Evolutionary conservation across 2,329 filamentous ascomycete species (phyloP).

Genomic region (Ceratocystis colombiana): DNA sequence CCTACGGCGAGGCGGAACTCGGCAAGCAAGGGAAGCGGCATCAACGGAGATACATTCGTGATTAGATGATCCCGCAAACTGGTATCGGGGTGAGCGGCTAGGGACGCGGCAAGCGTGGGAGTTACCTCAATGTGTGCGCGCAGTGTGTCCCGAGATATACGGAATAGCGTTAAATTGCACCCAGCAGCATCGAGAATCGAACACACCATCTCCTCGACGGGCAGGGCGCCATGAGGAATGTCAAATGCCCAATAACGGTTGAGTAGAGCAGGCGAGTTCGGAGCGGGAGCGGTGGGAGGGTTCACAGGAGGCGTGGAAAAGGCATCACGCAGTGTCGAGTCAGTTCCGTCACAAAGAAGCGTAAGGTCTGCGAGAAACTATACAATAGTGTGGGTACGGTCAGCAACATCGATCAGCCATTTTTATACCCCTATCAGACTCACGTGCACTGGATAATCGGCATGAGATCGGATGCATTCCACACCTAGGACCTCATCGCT

Average conservation of each 20-base stretch:
- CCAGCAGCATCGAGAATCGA: slow-evolving; percentile 31
- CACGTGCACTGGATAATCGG: slow-evolving; percentile 20
- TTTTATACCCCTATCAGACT: not conserved
- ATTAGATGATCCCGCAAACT: slow-evolving; percentile 26
- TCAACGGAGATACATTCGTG: slow-evolving; percentile 2
- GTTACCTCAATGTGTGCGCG: slow-evolving; percentile 29
- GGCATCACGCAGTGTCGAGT: slow-evolving; percentile 25
- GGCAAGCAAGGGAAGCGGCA: slow-evolving; percentile 17
- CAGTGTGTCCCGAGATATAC: slow-evolving; percentile 30
- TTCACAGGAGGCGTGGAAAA: slow-evolving; percentile 29
- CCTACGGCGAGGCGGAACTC: slow-evolving; percentile 14
- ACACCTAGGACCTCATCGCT: slow-evolving; percentile 22
- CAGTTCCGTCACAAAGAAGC: slow-evolving; percentile 21
- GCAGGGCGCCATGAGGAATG: slow-evolving; percentile 27
- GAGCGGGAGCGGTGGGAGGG: slow-evolving; percentile 27
- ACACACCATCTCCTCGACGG: slow-evolving; percentile 26
- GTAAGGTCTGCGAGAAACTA: slow-evolving; percentile 24
- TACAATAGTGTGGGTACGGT: not conserved
- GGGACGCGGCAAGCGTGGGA: slow-evolving; percentile 27
- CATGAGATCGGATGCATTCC: slow-evolving; percentile 13
- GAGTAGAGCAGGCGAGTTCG: slow-evolving; percentile 27
- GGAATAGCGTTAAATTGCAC: slow-evolving; percentile 28
- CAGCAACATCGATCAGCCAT: not conserved
- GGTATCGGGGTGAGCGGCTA: not conserved
- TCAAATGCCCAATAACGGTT: slow-evolving; percentile 31